Evolutionary conservation across 2,329 filamentous ascomycete genomes (phyloP).

Genomic region (Calonectria pseudoturangicola): DNA sequence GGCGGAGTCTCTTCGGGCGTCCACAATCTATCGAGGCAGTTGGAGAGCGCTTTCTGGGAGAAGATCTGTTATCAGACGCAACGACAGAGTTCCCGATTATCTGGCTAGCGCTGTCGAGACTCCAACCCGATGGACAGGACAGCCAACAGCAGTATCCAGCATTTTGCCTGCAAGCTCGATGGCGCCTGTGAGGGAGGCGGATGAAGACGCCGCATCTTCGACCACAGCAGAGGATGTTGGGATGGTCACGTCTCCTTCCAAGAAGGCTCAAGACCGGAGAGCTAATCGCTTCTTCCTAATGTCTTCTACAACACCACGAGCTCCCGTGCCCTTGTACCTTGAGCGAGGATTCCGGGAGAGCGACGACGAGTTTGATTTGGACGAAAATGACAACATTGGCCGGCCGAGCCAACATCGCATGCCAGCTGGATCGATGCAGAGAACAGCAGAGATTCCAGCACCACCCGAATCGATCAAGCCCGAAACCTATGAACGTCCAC

Average conservation of each 20-base stretch:
- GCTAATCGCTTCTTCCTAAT: slow-evolving; percentile 49
- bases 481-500: slow-evolving; percentile 14
- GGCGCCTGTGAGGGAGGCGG: slow-evolving; percentile 56
- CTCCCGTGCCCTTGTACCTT: slow-evolving; percentile 66
- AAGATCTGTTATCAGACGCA: slow-evolving; percentile 50
- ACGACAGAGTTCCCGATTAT: slow-evolving; percentile 48
- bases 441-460: background rate
- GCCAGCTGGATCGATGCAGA: slow-evolving; percentile 33
- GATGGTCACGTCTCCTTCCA: slow-evolving; percentile 47
- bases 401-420: slow-evolving; percentile 38
- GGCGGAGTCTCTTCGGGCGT: slow-evolving; percentile 40
- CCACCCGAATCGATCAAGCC: slow-evolving; percentile 31
- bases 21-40: slow-evolving; percentile 49
- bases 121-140: slow-evolving; percentile 68
- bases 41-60: slow-evolving; percentile 53
- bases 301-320: slow-evolving; percentile 65
- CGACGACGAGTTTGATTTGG: slow-evolving; percentile 36
- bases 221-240: slow-evolving; percentile 49
- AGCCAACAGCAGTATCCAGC: slow-evolving; percentile 61
- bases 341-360: slow-evolving; percentile 59
- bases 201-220: slow-evolving; percentile 55
- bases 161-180: slow-evolving; percentile 55
- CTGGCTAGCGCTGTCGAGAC: slow-evolving; percentile 59
- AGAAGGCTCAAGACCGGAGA: slow-evolving; percentile 47
- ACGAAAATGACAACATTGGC: slow-evolving; percentile 6